Evolutionary conservation across 2,329 filamentous ascomycete genomes (phyloP).

Genomic region (Pleoardoris graminearum): DNA sequence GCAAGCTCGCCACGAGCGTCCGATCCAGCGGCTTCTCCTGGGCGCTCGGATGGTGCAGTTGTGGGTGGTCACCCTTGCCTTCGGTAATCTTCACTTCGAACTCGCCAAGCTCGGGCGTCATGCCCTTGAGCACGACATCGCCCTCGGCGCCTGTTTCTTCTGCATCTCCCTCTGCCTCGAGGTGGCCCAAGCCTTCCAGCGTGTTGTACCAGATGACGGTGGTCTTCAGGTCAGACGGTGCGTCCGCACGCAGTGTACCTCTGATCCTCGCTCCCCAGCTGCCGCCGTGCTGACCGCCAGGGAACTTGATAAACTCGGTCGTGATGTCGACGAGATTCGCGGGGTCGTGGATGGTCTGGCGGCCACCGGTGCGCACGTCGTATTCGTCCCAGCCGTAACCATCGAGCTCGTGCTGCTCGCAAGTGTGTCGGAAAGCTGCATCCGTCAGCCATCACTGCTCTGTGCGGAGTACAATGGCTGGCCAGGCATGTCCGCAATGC

Average conservation of each 20-base stretch:
- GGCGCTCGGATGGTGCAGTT: constrained; percentile 64
- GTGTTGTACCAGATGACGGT: constrained; percentile 81
- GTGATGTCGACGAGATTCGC: constrained; percentile 88
- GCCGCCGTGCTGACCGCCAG: constrained; percentile 81
- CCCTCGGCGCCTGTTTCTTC: constrained; percentile 57
- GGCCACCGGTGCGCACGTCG: constrained; percentile 82
- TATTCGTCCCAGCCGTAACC: constrained; percentile 99
- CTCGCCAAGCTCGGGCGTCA: constrained; percentile 71
- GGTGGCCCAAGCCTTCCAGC: constrained; percentile 72
- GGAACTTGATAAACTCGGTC: constrained; percentile 91
- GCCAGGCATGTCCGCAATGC: not conserved
- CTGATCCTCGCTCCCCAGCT: constrained; percentile 91
- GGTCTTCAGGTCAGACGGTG: constrained; percentile 67
- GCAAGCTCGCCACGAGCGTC: constrained; percentile 74
- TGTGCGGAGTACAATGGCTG: not conserved
- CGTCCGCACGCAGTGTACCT: constrained; percentile 74
- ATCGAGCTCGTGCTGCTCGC: constrained; percentile 92
- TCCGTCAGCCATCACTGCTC: constrained; percentile 3
- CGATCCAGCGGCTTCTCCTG: constrained; percentile 72
- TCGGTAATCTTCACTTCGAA: constrained; percentile 79
- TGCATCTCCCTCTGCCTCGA: constrained; percentile 59
- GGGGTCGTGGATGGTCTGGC: constrained; percentile 88
- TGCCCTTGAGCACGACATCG: constrained; percentile 71
- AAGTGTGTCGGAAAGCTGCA: constrained; percentile 85
- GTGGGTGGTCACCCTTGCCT: constrained; percentile 65